Conservation (phyloP, 306 rosid species). For the Prunus mume region DNA sequence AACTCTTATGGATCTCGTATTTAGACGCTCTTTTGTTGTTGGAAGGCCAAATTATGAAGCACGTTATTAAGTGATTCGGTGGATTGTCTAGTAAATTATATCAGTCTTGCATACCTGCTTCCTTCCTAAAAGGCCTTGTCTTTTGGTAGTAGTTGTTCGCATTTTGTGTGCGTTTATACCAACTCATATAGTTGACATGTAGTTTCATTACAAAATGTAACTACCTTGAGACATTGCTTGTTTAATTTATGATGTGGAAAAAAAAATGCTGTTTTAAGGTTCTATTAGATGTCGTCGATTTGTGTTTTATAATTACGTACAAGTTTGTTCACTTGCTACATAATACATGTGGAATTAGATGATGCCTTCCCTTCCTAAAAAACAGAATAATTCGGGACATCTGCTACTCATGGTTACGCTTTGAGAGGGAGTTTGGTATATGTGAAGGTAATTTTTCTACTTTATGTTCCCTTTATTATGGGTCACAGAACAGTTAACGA, state of each 20-base stretch:
- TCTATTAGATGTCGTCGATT: not conserved
- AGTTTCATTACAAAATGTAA: not conserved
- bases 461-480: not conserved
- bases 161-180: not conserved
- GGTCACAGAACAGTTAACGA: not conserved
- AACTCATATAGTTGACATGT: not conserved
- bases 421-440: slow-evolving; percentile 79
- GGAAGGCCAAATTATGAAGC: not conserved
- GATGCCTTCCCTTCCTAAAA: slow-evolving; percentile 68
- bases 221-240: not conserved
- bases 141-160: not conserved
- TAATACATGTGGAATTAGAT: slow-evolving; percentile 60
- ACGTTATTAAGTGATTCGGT: not conserved
- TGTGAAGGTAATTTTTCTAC: not conserved
- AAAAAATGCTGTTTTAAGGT: not conserved
- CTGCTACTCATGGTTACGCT: slow-evolving; percentile 84
- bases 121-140: not conserved
- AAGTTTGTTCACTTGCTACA: slow-evolving; percentile 13
- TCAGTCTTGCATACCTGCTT: not conserved
- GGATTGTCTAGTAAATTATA: not conserved
- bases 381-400: slow-evolving; percentile 91
- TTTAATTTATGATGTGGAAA: not conserved
- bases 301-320: not conserved
- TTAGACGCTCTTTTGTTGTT: too few relatives aligned
- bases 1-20: too few relatives aligned